Evolutionary conservation across 805 yeast genomes (phyloP), one percentile per base, ranked within the genome.

Genomic region (Candida orba): DNA sequence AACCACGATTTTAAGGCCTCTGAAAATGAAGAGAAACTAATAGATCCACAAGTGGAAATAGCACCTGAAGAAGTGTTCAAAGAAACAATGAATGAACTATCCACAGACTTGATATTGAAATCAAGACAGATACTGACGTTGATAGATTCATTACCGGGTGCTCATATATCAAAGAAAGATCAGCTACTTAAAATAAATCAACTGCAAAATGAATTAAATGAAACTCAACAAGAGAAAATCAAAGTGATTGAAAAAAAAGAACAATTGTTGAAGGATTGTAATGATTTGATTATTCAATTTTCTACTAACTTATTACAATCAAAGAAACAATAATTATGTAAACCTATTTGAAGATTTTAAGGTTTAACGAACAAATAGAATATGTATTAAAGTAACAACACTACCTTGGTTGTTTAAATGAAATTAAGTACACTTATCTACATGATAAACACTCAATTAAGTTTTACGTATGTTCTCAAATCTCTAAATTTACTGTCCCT

Each of bases 141-240:
- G 24, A 89, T 91, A 34, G 95, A 86, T 57, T 79, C 95, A 3
- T 67, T 91, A 36, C 99, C 99, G 0, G 98, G 97, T 12, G 86
- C 88, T 3, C 96, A 95, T 8, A 90, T 84, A 1, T 78, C 90
- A 2, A 84, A 85, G 22, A 76, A 72, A 37, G 81, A 78, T 43
- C 98, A 90, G 62, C 60, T 89, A 59, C 64, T 66, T 24, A 72
- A 73, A 46, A 84, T 91, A 15, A 75, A 73, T 40, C 69, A 67
- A 13, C 66, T 93, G 38, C 83, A 85, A 39, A 59, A 60, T 37
- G 86, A 85, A 51, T 64, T 90, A 43, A 69, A 72, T 12, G 65
- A 68, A 12, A 78, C 80, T 2, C 93, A 89, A 53, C 57, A 62
- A 20, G 73, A 76, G 43, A 76, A 86, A 48, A 64, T 73, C 13